phyloP scores from a whole-genome alignment of 2,329 filamentous ascomycete genomes.

The Diaporthe amygdali region DNA sequence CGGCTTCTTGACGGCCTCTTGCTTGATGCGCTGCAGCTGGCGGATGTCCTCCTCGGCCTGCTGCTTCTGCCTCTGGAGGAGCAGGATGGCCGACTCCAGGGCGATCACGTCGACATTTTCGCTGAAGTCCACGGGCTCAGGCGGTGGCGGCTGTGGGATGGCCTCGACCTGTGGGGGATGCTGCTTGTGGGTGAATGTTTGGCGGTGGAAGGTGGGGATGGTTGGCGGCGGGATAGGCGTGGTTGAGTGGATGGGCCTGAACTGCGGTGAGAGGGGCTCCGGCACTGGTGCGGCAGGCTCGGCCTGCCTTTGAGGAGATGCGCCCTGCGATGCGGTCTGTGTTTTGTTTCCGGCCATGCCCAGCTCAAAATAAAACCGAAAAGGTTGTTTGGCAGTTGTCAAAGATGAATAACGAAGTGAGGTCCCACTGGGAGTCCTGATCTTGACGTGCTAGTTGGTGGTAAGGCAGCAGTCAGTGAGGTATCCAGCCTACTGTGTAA shows the following conservation, averaged over 20 bases:
- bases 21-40: conserved; percentile 71
- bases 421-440: neutral
- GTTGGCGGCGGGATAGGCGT: conserved; percentile 24
- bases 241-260: conserved; percentile 20
- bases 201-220: conserved; percentile 37
- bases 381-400: neutral
- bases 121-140: conserved; percentile 61
- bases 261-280: conserved; percentile 12
- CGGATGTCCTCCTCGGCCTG: conserved; percentile 79
- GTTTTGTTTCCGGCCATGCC: conserved; percentile 37
- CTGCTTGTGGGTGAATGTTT: conserved; percentile 49
- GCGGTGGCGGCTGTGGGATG: conserved; percentile 49
- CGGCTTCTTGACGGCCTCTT: conserved; percentile 73
- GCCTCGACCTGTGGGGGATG: conserved; percentile 43
- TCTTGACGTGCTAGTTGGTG: neutral
- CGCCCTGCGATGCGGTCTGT: conserved; percentile 28
- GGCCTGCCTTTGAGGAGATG: conserved; percentile 26
- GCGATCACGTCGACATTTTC: conserved; percentile 87
- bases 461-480: neutral
- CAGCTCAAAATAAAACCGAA: too few species aligned
- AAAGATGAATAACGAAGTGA: neutral
- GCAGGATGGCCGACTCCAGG: conserved; percentile 81
- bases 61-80: conserved; percentile 84
- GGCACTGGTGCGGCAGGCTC: conserved; percentile 20
- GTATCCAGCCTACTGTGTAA: too few species aligned